Conservation (phyloP, 331 rosid genomes). For the Acacia pycnantha region DNA sequence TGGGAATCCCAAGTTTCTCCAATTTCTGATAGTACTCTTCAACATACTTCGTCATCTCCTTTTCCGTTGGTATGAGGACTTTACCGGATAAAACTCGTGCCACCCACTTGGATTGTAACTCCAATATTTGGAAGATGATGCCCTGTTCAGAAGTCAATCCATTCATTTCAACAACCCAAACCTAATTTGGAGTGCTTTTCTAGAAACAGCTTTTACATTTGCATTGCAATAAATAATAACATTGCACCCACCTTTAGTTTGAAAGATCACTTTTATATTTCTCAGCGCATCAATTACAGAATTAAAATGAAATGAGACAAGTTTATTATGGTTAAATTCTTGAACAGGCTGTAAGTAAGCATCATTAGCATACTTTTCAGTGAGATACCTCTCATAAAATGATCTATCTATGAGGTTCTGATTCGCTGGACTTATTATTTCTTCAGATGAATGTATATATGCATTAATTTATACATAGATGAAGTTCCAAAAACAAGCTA, state of each 20-base stretch:
- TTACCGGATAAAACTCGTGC: slow-evolving; percentile 48
- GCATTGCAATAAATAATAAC: neutral
- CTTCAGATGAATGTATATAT: neutral
- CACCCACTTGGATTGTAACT: slow-evolving; percentile 45
- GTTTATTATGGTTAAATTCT: neutral
- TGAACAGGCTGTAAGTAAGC: neutral
- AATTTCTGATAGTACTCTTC: slow-evolving; percentile 29
- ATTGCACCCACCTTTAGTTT: neutral
- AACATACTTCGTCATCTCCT: slow-evolving; percentile 34
- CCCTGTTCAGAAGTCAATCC: slow-evolving; percentile 27
- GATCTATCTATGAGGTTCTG: neutral
- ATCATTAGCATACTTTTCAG: neutral
- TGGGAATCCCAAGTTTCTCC: slow-evolving; percentile 33
- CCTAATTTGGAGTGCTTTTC: neutral
- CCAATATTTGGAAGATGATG: neutral
- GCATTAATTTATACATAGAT: neutral
- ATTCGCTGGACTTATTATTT: neutral
- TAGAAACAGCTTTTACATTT: neutral
- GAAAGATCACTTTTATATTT: too few species aligned
- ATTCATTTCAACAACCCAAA: neutral
- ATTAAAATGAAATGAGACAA: neutral
- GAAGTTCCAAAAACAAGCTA: neutral
- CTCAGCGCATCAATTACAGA: too few species aligned
- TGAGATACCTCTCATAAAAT: neutral
- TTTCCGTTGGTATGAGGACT: slow-evolving; percentile 26